These are phyloP conservation scores for Coemansia sp. DNA, from an alignment of 192 early-diverging fungal genomes.

Conservation along the genomic window DNA sequence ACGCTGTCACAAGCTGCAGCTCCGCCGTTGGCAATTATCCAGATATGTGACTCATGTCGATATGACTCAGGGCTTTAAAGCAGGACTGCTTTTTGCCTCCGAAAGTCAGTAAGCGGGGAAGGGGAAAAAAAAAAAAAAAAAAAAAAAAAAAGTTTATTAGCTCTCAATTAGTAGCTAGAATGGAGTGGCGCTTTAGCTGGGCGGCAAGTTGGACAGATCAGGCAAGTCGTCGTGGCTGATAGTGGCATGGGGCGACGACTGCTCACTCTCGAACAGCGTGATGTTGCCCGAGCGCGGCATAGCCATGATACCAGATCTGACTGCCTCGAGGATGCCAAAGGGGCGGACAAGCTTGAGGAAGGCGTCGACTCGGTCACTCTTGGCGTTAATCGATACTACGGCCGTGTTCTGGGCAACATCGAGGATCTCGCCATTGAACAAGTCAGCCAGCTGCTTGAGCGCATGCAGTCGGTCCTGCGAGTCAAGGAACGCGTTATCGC, in stretches of 20 bases:
- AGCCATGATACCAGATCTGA: constrained; percentile 94
- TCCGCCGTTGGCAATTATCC: constrained; percentile 4
- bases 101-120: too few relatives aligned
- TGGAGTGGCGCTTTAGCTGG: constrained; percentile 63
- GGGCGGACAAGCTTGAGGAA: constrained; percentile 93
- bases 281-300: constrained; percentile 90
- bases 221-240: constrained; percentile 61
- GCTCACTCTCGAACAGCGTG: constrained; percentile 71
- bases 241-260: constrained; percentile 64
- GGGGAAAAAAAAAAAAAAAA: too few relatives aligned
- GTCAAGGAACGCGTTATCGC: constrained; percentile 55
- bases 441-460: constrained; percentile 76
- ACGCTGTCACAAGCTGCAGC: constrained; percentile 10
- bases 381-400: constrained; percentile 88
- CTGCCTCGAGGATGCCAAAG: constrained; percentile 93
- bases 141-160: neutral
- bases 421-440: constrained; percentile 86
- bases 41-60: constrained; percentile 13
- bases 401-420: constrained; percentile 84
- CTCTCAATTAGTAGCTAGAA: neutral
- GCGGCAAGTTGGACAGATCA: constrained; percentile 84
- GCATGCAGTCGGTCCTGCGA: constrained; percentile 72
- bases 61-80: constrained; percentile 17
- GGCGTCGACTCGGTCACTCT: constrained; percentile 82
- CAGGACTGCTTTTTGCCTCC: constrained; percentile 6